Conservation (phyloP, 148 eudicot species). For the Rhododendron molle region DNA sequence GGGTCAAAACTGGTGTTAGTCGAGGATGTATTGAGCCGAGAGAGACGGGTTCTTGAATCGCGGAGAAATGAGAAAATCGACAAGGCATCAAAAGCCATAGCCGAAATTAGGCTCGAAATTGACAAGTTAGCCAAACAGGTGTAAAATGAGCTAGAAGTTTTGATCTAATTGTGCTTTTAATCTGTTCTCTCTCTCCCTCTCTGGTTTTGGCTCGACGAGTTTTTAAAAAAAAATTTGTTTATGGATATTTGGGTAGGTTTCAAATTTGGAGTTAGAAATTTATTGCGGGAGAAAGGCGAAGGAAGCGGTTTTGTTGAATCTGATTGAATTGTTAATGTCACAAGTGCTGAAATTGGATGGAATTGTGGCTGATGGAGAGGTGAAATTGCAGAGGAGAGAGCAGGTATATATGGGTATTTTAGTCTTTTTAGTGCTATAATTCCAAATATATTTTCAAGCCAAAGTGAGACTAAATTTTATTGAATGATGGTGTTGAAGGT, state of each 20-base stretch:
- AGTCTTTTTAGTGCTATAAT: neutral
- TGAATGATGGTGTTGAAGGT: constrained; percentile 16
- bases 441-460: too few species aligned
- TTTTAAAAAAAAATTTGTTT: neutral
- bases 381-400: constrained; percentile 58
- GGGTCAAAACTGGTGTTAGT: constrained; percentile 62
- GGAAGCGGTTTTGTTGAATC: constrained; percentile 46
- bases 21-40: constrained; percentile 46
- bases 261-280: constrained; percentile 45
- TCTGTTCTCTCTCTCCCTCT: neutral
- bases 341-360: constrained; percentile 72
- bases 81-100: constrained; percentile 46
- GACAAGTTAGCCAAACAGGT: constrained; percentile 68
- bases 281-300: constrained; percentile 51
- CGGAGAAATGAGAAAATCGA: constrained; percentile 39
- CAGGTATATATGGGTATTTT: constrained; percentile 38
- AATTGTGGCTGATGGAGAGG: constrained; percentile 67
- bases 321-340: constrained; percentile 71
- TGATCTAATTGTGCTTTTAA: neutral
- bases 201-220: neutral
- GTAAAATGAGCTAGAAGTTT: neutral
- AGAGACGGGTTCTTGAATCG: constrained; percentile 38
- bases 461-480: neutral
- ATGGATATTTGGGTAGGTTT: constrained; percentile 36
- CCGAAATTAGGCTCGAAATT: constrained; percentile 54